These are phyloP conservation scores for Datura wrightii DNA, from an alignment of 257 asterid species.

Conservation along the genomic window DNA sequence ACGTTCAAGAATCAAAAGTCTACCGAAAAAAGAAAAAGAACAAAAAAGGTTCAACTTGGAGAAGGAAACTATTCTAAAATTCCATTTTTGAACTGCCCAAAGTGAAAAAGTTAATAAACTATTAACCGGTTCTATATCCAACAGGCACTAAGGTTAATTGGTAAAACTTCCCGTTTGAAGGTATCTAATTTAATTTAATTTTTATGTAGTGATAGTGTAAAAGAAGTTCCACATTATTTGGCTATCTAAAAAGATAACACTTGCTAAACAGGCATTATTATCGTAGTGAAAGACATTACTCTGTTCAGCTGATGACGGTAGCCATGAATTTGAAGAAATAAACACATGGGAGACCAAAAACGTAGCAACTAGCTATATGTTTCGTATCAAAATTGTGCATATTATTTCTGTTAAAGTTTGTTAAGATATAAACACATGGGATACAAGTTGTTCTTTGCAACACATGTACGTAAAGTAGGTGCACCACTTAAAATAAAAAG, in stretches of 20 bases:
- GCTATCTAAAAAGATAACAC: no score
- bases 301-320: neutral
- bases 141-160: no score
- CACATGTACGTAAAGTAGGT: neutral
- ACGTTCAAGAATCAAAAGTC: neutral
- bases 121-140: neutral
- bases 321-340: neutral
- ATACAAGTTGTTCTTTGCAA: slow-evolving; percentile 12
- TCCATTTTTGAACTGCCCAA: neutral
- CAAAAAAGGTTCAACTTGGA: neutral
- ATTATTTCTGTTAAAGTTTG: neutral
- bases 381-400: neutral
- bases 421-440: neutral
- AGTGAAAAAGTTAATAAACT: neutral
- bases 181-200: no score
- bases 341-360: neutral
- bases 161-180: no score
- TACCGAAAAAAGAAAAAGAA: neutral
- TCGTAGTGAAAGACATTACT: neutral
- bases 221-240: no score
- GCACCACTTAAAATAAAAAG: neutral
- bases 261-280: no score
- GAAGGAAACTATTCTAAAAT: neutral
- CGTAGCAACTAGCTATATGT: slow-evolving; percentile 3
- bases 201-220: no score